A percentile compares a stretch with the other conserved stretches of the same genome.
These are phyloP conservation scores for Morella rubra DNA, from an alignment of 306 rosid species.

Conservation along the genomic window DNA sequence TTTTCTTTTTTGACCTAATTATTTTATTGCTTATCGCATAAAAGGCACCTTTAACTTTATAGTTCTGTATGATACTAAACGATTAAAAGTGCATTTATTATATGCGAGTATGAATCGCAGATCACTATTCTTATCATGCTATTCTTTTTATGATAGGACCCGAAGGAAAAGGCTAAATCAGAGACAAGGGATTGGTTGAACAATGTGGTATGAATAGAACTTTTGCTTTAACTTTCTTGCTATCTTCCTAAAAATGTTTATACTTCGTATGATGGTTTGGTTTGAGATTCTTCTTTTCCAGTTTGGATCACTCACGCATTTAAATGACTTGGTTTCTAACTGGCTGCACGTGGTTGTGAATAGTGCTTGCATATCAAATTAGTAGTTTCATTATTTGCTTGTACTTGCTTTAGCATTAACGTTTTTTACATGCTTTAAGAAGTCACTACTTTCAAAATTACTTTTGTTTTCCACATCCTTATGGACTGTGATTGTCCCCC, in stretches of 20 bases:
- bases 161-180: conserved; percentile 92
- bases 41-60: not conserved
- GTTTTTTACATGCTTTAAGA: not conserved
- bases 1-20: not conserved
- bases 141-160: conserved; percentile 63
- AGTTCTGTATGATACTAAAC: not conserved
- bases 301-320: conserved; percentile 5
- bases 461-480: not conserved
- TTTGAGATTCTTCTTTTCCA: not conserved
- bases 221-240: conserved; percentile 19
- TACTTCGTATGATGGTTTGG: conserved; percentile 8
- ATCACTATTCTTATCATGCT: not conserved
- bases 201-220: conserved; percentile 68
- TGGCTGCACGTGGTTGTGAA: not conserved
- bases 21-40: not conserved
- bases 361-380: not conserved
- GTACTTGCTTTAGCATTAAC: not conserved
- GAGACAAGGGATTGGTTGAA: conserved; percentile 99
- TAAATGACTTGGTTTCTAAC: not conserved
- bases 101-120: not conserved
- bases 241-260: conserved; percentile 24
- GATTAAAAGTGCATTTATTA: not conserved
- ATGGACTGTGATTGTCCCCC: not conserved
- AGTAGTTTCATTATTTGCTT: not conserved
- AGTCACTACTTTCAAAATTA: not conserved